Conservation (phyloP, 495 filamentous ascomycete genomes). For the Penicillium longicatenatum region DNA sequence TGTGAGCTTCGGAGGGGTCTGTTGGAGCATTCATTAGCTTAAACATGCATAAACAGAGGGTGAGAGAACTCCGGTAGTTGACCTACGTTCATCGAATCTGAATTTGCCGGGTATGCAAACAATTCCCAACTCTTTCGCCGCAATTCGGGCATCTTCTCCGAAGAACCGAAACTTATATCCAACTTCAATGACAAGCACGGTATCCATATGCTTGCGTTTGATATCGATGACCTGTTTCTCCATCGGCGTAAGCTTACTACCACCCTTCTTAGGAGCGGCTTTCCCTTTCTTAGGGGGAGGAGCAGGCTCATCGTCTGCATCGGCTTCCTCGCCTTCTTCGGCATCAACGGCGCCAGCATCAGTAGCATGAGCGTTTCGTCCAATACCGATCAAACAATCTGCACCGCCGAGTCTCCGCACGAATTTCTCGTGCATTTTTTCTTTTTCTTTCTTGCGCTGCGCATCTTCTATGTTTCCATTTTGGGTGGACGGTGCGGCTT, state of each 20-base stretch:
- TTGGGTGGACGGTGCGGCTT: constrained; percentile 13
- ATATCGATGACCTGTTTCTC: constrained; percentile 92
- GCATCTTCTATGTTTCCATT: constrained; percentile 47
- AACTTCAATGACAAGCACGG: constrained; percentile 86
- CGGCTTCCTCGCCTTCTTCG: constrained; percentile 38
- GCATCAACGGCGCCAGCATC: constrained; percentile 49
- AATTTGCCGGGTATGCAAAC: constrained; percentile 97
- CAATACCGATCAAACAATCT: constrained; percentile 73
- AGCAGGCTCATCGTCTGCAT: constrained; percentile 53
- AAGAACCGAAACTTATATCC: constrained; percentile 99
- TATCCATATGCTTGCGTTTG: constrained; percentile 88
- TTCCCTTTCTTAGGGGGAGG: constrained; percentile 57
- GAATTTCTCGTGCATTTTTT: constrained; percentile 81
- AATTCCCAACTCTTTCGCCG: constrained; percentile 89
- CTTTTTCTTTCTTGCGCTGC: constrained; percentile 52
- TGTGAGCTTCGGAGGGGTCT: constrained; percentile 88
- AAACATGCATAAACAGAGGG: constrained; percentile 8
- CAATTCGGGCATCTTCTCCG: constrained; percentile 91
- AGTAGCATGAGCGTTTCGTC: constrained; percentile 56
- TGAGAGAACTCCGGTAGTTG: constrained; percentile 16
- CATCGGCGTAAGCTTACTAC: constrained; percentile 85
- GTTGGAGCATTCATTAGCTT: constrained; percentile 5
- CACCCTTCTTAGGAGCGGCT: constrained; percentile 60
- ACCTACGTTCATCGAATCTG: constrained; percentile 82
- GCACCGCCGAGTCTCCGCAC: constrained; percentile 85